A percentile compares a stretch with the other conserved stretches of the same genome.
These are phyloP conservation scores for Pichia norvegensis DNA, from an alignment of 1,139 yeast species.

Conservation along the genomic window DNA sequence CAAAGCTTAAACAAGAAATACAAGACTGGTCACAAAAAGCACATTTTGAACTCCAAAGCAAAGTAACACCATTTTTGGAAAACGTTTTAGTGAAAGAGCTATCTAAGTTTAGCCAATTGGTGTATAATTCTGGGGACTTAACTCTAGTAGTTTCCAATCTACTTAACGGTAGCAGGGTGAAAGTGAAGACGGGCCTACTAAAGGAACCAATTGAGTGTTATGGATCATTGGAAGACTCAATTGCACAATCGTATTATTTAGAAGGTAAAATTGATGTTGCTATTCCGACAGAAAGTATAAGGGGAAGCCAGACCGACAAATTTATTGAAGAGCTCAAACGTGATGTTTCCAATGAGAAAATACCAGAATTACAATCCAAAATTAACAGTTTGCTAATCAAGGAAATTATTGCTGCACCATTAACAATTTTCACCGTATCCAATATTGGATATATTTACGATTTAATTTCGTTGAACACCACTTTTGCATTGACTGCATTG, in stretches of 20 bases:
- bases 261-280: slow-evolving; percentile 27
- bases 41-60: slow-evolving; percentile 28
- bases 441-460: slow-evolving; percentile 26
- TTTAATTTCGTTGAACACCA: slow-evolving; percentile 25
- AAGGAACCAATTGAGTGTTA: slow-evolving; percentile 22
- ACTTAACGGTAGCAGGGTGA: slow-evolving; percentile 21
- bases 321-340: slow-evolving; percentile 20
- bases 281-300: slow-evolving; percentile 10
- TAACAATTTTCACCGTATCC: slow-evolving; percentile 23
- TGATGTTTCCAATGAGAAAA: slow-evolving; percentile 17
- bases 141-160: slow-evolving; percentile 23
- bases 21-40: slow-evolving; percentile 27
- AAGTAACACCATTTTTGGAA: slow-evolving; percentile 25
- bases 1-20: slow-evolving; percentile 19
- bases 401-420: slow-evolving; percentile 22
- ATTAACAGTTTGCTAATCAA: slow-evolving; percentile 22
- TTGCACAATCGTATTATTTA: slow-evolving; percentile 23
- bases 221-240: slow-evolving; percentile 24
- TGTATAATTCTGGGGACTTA: slow-evolving; percentile 27
- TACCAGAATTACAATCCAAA: slow-evolving; percentile 25
- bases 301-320: slow-evolving; percentile 4
- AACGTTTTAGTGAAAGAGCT: slow-evolving; percentile 20
- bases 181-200: slow-evolving; percentile 18
- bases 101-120: slow-evolving; percentile 23
- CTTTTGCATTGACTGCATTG: slow-evolving; percentile 24